Conservation (phyloP, 371 early-diverging fungal genomes). For the Chytridiales sp. region DNA sequence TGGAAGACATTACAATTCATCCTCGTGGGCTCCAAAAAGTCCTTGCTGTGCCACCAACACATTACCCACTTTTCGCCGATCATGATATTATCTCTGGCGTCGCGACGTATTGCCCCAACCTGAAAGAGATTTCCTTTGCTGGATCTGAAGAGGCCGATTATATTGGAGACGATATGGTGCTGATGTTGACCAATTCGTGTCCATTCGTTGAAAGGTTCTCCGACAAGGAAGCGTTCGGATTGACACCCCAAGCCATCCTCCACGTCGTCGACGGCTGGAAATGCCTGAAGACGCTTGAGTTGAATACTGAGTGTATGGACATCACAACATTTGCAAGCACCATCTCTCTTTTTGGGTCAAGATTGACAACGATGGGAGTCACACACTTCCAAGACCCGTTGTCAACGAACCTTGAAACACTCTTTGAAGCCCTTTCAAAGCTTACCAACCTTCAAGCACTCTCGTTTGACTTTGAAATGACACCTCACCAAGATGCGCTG, state of each 20-base stretch:
- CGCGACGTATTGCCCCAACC: slow-evolving; percentile 12
- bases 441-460: slow-evolving; percentile 17
- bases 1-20: too few relatives aligned
- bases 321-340: slow-evolving; percentile 5
- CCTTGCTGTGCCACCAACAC: too few relatives aligned
- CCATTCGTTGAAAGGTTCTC: slow-evolving; percentile 21
- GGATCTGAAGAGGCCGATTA: background rate
- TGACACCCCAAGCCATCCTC: slow-evolving; percentile 8
- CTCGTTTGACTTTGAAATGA: slow-evolving; percentile 17
- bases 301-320: slow-evolving; percentile 15
- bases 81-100: too few relatives aligned
- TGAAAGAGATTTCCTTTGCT: slow-evolving; percentile 10
- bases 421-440: slow-evolving; percentile 2
- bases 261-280: slow-evolving; percentile 25
- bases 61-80: too few relatives aligned
- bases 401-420: background rate
- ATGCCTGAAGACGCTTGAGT: slow-evolving; percentile 16
- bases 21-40: too few relatives aligned
- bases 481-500: slow-evolving; percentile 18
- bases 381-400: slow-evolving; percentile 17
- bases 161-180: slow-evolving; percentile 11
- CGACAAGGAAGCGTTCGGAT: slow-evolving; percentile 19
- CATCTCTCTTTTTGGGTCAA: slow-evolving; percentile 12
- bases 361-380: slow-evolving; percentile 15
- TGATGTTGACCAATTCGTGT: slow-evolving; percentile 21